Evolutionary conservation across 2,329 filamentous ascomycete species (phyloP).

Genomic region (Colletotrichum sansevieriae): DNA sequence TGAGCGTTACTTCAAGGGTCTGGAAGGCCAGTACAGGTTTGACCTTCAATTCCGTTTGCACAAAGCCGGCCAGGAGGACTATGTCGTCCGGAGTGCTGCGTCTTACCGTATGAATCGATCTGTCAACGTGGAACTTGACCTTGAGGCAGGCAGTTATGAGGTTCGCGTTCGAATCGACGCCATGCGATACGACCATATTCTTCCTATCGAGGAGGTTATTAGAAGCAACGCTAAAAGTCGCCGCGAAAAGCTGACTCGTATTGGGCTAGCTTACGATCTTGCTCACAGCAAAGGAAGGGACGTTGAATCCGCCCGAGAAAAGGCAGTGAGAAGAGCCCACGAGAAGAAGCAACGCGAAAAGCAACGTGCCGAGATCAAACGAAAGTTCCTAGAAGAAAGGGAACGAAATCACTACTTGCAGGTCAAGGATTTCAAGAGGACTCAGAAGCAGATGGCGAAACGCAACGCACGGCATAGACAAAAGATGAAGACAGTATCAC

Average conservation of each 20-base stretch:
- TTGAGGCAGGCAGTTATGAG: constrained; percentile 81
- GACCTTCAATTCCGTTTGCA: constrained; percentile 68
- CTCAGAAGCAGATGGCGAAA: constrained; percentile 46
- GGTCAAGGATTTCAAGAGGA: constrained; percentile 53
- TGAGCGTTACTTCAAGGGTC: constrained; percentile 68
- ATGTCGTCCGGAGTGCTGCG: constrained; percentile 66
- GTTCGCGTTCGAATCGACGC: constrained; percentile 82
- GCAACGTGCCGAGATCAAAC: constrained; percentile 51
- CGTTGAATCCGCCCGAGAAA: constrained; percentile 63
- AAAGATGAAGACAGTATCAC: constrained; percentile 40
- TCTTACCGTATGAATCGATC: constrained; percentile 76
- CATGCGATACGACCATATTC: constrained; percentile 63
- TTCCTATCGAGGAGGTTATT: constrained; percentile 75
- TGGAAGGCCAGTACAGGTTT: constrained; percentile 69
- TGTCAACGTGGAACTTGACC: constrained; percentile 80
- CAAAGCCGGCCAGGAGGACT: constrained; percentile 62
- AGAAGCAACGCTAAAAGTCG: constrained; percentile 71
- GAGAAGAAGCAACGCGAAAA: constrained; percentile 58
- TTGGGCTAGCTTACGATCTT: constrained; percentile 78
- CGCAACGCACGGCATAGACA: constrained; percentile 53
- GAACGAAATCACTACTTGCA: constrained; percentile 53
- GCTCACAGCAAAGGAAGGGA: constrained; percentile 75
- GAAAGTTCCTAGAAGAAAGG: constrained; percentile 58
- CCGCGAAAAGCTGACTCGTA: constrained; percentile 79
- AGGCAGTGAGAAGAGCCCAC: constrained; percentile 59